Base-by-base conservation (phyloP, 495 filamentous ascomycete species). In the Trichoderma parareesei region DNA sequence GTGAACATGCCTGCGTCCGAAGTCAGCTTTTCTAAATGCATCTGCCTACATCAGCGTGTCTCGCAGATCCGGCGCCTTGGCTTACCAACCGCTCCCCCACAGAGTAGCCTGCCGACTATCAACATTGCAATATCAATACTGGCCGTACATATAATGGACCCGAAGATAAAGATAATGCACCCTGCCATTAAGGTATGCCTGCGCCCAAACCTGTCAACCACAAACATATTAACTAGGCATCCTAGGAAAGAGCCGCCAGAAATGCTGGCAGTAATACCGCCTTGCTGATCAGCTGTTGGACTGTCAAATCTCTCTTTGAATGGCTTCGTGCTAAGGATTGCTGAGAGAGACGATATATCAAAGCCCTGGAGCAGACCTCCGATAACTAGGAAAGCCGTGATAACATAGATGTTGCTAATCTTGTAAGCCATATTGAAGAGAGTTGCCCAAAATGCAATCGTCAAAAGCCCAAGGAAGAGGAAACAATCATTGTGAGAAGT, bases 111-210 rank as follows among this genome's bases (percentile, higher is more conserved):
- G 40, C 61, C 61, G 2, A 76, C 82, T 8, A 88, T 82, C 14
- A 93, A 79, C 77, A 88, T 84, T 27, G 78, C 79, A 57, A 90
- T 77, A 62, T 84, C 84, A 61, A 83, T 76, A 1, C 84, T 74
- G 6, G 86, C 84, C n/a, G 83, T 78, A 78, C 87, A 85, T 27
- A 89, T 76, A 57, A 87, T 82, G 44, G 87, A 83, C 14, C 88
- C 88, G 63, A 76, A 66, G 63, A 90, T 86, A 86, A 89, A 93
- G 69, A 89, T 85, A n/a, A 89, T 67, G 46, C 83, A 83, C 18
- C 85, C 83, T 67, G 91, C 79, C 76, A 86, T 84, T 42, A 92
- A 87, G 43, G 88, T 85, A 72, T 44, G 10, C 69, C 87, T 86
- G 4, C 62, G 42, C 3, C 62, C 62, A 6, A 64, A 48, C 13